phyloP scores from a whole-genome alignment of 495 filamentous ascomycete species.

The Astrothelium macrocarpum region DNA sequence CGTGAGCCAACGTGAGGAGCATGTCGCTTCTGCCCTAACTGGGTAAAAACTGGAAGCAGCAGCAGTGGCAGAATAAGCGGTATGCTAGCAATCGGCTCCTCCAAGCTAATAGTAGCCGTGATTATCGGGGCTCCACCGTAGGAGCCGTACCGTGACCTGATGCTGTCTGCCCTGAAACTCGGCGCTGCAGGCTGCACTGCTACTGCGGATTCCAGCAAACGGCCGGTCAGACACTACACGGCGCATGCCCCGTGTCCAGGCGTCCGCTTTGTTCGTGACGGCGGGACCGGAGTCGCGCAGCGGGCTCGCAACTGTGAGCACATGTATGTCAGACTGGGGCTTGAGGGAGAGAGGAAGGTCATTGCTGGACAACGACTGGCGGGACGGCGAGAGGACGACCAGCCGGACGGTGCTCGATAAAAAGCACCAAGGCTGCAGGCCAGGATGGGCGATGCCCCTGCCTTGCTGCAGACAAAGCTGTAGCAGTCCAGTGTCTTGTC shows the following conservation, averaged over 20 bases:
- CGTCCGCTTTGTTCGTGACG: neutral
- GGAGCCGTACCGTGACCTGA: neutral
- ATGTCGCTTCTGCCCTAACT: neutral
- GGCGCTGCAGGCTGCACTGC: conserved; percentile 1
- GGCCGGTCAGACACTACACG: neutral
- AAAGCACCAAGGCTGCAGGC: conserved; percentile 1
- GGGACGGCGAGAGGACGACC: neutral
- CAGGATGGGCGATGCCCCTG: neutral
- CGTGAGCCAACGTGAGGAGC: neutral
- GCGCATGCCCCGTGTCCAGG: neutral
- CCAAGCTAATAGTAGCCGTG: neutral
- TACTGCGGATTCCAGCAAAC: conserved; percentile 2
- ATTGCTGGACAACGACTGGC: neutral
- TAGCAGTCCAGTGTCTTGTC: conserved; percentile 1
- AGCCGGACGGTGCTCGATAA: neutral
- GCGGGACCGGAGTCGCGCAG: conserved; percentile 2
- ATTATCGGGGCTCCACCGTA: neutral
- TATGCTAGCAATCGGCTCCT: neutral
- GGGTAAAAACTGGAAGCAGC: neutral
- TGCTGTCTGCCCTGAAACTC: conserved; percentile 1
- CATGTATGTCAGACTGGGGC: conserved; percentile 6
- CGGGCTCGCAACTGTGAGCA: neutral
- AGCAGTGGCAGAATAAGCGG: neutral
- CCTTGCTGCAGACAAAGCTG: neutral
- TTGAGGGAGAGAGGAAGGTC: neutral